Evolutionary conservation across 805 yeast species (phyloP), one percentile per base, ranked within the genome.

Genomic region (Huiozyma sinensis): DNA sequence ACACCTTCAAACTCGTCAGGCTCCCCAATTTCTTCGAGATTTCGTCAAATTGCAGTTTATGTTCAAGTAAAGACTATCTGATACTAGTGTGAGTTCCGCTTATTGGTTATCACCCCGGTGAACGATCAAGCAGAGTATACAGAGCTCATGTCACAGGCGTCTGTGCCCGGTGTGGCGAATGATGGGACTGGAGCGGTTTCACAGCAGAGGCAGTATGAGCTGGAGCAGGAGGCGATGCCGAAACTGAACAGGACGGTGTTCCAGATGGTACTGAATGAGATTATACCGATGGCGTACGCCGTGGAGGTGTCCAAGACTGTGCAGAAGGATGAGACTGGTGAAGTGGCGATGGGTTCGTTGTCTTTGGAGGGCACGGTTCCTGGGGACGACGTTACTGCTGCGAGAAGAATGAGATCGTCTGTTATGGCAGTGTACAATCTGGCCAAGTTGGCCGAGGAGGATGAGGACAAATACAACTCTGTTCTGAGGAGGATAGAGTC

Each of bases 211-310:
- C 65, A 60, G 41, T 52, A 55, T 39, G 58, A 53, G 38, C 38
- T 55, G 8, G 57, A 58, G 34, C 61, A 60, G 41, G 60, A 59
- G 37, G 56, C 65, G 6, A 41, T 61, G 27, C 64, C 64, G 1
- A 58, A 71, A 48, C 77, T 83, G n/a, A 80, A 73, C 53, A 59
- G 74, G 7, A 57, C 72, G 2, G 72, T 79, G 38, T 64, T 83
- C 44, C 83, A 81, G 40, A 72, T 78, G 51, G 72, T 88, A 13
- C 61, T 89, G 29, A 82, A 80, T 55, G 95, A 88, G 61, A 66
- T 84, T 33, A 79, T 87, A 1, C 94, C 95, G 4, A 60, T 80
- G 38, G 76, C 88, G 0, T 71, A 81, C 38, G 65, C 83, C 33
- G 79, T 86, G 5, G 74, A 83, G 10, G 69, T 73, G 36, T 60